Percentiles rank a stretch among this genome's conserved stretches.
Evolutionary conservation across 2,329 filamentous ascomycete genomes (phyloP).

Genomic region (Cyclaneusma minus): DNA sequence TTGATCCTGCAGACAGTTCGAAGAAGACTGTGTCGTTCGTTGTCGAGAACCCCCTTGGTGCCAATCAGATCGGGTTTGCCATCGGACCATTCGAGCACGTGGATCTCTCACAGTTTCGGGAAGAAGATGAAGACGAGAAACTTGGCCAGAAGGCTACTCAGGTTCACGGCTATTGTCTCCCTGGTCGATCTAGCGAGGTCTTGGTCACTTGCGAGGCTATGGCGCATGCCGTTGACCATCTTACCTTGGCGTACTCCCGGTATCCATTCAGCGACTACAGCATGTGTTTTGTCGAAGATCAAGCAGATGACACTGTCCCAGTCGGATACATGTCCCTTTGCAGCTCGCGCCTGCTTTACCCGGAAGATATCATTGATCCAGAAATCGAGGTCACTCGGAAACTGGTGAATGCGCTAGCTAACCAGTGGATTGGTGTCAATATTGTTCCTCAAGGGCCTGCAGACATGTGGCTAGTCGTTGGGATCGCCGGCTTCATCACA

Average conservation of each 20-base stretch:
- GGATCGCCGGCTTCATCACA: constrained; percentile 87
- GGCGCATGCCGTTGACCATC: constrained; percentile 77
- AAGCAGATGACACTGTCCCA: constrained; percentile 57
- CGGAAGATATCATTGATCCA: constrained; percentile 70
- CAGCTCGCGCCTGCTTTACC: constrained; percentile 73
- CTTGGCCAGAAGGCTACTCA: constrained; percentile 78
- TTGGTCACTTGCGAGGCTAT: constrained; percentile 77
- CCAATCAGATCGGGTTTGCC: constrained; percentile 84
- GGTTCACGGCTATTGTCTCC: constrained; percentile 82
- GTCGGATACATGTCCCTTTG: constrained; percentile 76
- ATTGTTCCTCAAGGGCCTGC: constrained; percentile 68
- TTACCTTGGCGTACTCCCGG: constrained; percentile 73
- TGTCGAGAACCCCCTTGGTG: constrained; percentile 57
- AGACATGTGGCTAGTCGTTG: constrained; percentile 81
- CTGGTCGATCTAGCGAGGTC: constrained; percentile 66
- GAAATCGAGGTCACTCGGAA: constrained; percentile 69
- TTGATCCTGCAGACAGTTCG: constrained; percentile 59
- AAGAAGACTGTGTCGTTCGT: constrained; percentile 84
- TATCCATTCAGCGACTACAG: constrained; percentile 92
- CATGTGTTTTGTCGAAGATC: constrained; percentile 85
- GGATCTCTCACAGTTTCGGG: constrained; percentile 75
- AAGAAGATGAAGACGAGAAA: constrained; percentile 82
- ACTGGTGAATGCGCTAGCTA: constrained; percentile 70
- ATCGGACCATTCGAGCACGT: constrained; percentile 91
- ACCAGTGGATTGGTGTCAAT: constrained; percentile 89